Conservation (phyloP, 2,329 filamentous ascomycete genomes). For the Chaetomium strumarium region DNA sequence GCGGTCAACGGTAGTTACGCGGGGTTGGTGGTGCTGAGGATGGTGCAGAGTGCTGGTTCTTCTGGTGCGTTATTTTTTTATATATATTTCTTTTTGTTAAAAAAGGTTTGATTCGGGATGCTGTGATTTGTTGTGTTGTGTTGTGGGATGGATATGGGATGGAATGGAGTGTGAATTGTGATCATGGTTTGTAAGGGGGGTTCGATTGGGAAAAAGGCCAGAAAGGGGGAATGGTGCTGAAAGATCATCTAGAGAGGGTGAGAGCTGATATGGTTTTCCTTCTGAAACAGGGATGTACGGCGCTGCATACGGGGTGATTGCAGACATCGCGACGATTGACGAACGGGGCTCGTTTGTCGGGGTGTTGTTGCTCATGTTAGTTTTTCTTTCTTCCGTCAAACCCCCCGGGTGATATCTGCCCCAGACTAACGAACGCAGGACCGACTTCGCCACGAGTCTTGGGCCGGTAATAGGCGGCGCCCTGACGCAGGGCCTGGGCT, state of each 20-base stretch:
- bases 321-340: constrained; percentile 54
- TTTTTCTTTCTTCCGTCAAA: too few species aligned
- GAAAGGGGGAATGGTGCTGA: neutral
- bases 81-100: neutral
- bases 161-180: too few species aligned
- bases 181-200: too few species aligned
- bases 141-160: too few species aligned
- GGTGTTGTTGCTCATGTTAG: constrained; percentile 37
- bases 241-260: too few species aligned
- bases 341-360: constrained; percentile 57
- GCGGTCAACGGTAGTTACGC: constrained; percentile 40
- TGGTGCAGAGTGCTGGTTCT: constrained; percentile 36
- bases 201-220: too few species aligned
- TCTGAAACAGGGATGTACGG: constrained; percentile 11
- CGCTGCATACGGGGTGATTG: constrained; percentile 44
- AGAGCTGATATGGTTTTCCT: neutral
- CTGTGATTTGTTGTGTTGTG: too few species aligned
- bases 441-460: constrained; percentile 35
- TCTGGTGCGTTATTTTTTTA: neutral
- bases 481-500: constrained; percentile 50
- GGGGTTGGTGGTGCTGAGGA: constrained; percentile 44
- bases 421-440: constrained; percentile 5
- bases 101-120: neutral
- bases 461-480: constrained; percentile 56
- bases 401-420: too few species aligned